Percentiles rank a stretch among this genome's conserved stretches.
Evolutionary conservation across 2,329 filamentous ascomycete species (phyloP).

Genomic region (Aspergillus pseudoglaucus): DNA sequence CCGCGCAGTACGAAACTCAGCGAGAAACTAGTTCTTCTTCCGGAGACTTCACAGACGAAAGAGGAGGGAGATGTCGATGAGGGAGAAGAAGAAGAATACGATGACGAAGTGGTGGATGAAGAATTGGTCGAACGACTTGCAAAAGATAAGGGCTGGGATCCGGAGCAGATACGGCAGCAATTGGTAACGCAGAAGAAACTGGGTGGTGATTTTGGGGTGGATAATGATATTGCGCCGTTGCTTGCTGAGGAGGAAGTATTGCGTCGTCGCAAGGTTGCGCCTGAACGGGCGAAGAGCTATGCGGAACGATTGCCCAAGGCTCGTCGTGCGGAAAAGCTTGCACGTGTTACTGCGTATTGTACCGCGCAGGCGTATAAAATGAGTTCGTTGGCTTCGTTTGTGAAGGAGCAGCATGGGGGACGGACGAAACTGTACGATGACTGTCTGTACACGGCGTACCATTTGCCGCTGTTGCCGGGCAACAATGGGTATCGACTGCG

Average conservation of each 20-base stretch:
- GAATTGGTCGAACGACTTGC: slow-evolving; percentile 30
- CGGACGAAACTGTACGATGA: slow-evolving; percentile 97
- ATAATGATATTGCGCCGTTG: slow-evolving; percentile 46
- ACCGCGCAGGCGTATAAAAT: slow-evolving; percentile 92
- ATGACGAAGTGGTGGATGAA: slow-evolving; percentile 25
- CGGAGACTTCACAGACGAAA: slow-evolving; percentile 61
- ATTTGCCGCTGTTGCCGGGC: slow-evolving; percentile 79
- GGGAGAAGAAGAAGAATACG: slow-evolving; percentile 16
- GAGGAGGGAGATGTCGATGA: slow-evolving; percentile 19
- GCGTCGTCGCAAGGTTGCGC: slow-evolving; percentile 45
- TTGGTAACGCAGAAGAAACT: slow-evolving; percentile 26
- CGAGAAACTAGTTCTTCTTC: slow-evolving; percentile 91
- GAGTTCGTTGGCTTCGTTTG: slow-evolving; percentile 78
- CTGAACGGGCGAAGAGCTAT: slow-evolving; percentile 73
- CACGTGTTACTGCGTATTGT: slow-evolving; percentile 90
- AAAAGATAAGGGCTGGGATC: slow-evolving; percentile 26
- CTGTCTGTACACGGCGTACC: slow-evolving; percentile 92
- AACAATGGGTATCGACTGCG: slow-evolving; percentile 79
- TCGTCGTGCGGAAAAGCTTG: slow-evolving; percentile 77
- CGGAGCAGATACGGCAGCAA: slow-evolving; percentile 27
- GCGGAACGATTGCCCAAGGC: slow-evolving; percentile 88
- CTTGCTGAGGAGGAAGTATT: slow-evolving; percentile 55
- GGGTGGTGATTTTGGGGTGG: slow-evolving; percentile 51
- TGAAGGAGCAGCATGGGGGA: slow-evolving; percentile 79
- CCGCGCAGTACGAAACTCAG: slow-evolving; percentile 88